These are phyloP conservation scores for Oryza meyeriana DNA, from an alignment of 176 grass and related monocot species.

Conservation along the genomic window DNA sequence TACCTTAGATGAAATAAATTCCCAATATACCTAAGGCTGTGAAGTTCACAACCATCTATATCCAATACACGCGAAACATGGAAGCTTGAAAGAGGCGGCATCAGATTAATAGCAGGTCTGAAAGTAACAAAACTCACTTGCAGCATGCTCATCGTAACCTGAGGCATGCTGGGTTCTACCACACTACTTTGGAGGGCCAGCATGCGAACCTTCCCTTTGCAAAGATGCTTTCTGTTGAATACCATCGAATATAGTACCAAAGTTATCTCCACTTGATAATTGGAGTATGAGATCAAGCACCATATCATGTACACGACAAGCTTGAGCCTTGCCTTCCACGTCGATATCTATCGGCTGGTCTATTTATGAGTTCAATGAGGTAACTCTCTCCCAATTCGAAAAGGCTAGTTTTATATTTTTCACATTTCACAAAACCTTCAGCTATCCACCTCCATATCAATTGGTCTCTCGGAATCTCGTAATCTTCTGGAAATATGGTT, in stretches of 20 bases:
- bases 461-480: not conserved
- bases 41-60: not conserved
- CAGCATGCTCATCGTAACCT: not conserved
- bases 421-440: not conserved
- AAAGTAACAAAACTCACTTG: conserved; percentile 11
- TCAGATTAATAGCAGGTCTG: not conserved
- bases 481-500: not conserved
- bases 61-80: not conserved
- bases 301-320: not conserved
- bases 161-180: not conserved
- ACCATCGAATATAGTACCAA: not conserved
- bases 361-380: not conserved
- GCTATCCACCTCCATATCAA: not conserved
- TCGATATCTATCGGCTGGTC: not conserved
- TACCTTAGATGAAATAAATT: conserved; percentile 1
- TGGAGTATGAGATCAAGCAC: not conserved
- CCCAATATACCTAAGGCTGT: not conserved
- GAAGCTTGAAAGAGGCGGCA: not conserved
- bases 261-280: not conserved
- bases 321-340: not conserved
- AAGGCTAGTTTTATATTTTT: not conserved
- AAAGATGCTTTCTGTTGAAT: not conserved
- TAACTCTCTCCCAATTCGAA: not conserved
- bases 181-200: not conserved
- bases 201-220: not conserved